Evolutionary conservation across 495 filamentous ascomycete species (phyloP).

Genomic region (Neurospora sp.): DNA sequence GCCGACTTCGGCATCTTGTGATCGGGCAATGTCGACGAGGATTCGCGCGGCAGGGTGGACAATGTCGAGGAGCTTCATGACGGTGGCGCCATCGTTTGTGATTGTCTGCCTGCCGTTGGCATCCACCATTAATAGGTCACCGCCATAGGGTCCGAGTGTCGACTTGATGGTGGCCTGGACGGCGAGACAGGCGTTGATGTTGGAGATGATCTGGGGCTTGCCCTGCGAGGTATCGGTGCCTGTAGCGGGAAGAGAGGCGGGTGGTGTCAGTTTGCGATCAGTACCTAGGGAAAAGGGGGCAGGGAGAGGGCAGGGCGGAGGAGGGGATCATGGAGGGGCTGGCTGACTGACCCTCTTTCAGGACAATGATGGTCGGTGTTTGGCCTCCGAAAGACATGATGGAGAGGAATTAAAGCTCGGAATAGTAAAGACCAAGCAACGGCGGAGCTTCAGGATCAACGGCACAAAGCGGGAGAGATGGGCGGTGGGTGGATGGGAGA

Average conservation of each 20-base stretch:
- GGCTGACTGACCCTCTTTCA: conserved; percentile 75
- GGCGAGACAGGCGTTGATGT: conserved; percentile 97
- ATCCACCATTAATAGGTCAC: conserved; percentile 91
- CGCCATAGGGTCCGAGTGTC: conserved; percentile 95
- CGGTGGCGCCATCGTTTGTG: conserved; percentile 97
- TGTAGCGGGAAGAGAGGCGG: conserved; percentile 22
- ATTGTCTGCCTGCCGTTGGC: conserved; percentile 92
- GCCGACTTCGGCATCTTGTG: conserved; percentile 97
- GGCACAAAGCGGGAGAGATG: conserved; percentile 1
- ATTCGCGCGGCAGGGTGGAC: conserved; percentile 97
- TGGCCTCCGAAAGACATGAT: conserved; percentile 95
- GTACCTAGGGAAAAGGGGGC: not conserved
- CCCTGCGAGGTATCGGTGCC: conserved; percentile 96
- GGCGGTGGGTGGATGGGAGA: conserved; percentile 1
- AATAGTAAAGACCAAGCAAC: not conserved
- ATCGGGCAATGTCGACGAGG: conserved; percentile 94
- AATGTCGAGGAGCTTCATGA: conserved; percentile 98
- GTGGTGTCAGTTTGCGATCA: conserved; percentile 15
- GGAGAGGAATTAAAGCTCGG: not conserved
- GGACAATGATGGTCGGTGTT: conserved; percentile 95
- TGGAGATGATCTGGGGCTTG: conserved; percentile 93
- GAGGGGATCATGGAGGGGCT: conserved; percentile 25
- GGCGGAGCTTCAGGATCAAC: conserved; percentile 8
- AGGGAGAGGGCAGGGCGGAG: not conserved
- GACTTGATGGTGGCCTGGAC: conserved; percentile 92